A percentile compares a stretch with the other conserved stretches of the same genome.
phyloP scores from a whole-genome alignment of 352 stramenopile genomes.

The Pythium scleroteichum region DNA sequence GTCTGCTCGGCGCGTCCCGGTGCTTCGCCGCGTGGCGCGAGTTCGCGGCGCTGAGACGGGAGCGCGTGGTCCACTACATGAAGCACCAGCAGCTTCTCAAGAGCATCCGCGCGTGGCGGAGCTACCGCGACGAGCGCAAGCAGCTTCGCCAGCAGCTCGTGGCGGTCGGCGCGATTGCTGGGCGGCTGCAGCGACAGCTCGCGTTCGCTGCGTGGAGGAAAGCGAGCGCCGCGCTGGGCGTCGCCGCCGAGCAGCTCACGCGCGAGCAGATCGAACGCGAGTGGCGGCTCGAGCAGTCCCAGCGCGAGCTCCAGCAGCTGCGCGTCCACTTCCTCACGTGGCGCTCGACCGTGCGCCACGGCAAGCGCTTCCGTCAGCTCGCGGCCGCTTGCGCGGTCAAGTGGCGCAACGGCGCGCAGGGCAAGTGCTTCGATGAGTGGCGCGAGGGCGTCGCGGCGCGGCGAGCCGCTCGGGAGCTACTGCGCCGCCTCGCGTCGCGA shows the following conservation, averaged over 20 bases:
- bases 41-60: constrained; percentile 7
- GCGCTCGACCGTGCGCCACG: constrained; percentile 5
- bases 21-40: constrained; percentile 65
- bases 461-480: constrained; percentile 15
- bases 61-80: constrained; percentile 37
- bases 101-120: constrained; percentile 26
- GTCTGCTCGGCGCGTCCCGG: constrained; percentile 33
- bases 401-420: constrained; percentile 23
- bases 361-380: constrained; percentile 13
- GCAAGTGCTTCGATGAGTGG: constrained; percentile 39
- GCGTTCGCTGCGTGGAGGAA: constrained; percentile 12
- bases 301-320: constrained; percentile 22
- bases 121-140: constrained; percentile 2
- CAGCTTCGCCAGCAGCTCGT: neutral
- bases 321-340: constrained; percentile 15
- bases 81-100: constrained; percentile 27
- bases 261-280: constrained; percentile 19
- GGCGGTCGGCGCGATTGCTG: neutral
- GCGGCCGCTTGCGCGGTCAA: constrained; percentile 16
- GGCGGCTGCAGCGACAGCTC: neutral
- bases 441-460: constrained; percentile 14
- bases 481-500: constrained; percentile 30
- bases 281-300: constrained; percentile 30
- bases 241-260: constrained; percentile 6
- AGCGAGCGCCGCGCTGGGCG: neutral